A percentile compares a stretch with the other conserved stretches of the same genome.
Evolutionary conservation across 768 basidiomycete species (phyloP).

Genomic region (Goffeauzyma gilvescens): DNA sequence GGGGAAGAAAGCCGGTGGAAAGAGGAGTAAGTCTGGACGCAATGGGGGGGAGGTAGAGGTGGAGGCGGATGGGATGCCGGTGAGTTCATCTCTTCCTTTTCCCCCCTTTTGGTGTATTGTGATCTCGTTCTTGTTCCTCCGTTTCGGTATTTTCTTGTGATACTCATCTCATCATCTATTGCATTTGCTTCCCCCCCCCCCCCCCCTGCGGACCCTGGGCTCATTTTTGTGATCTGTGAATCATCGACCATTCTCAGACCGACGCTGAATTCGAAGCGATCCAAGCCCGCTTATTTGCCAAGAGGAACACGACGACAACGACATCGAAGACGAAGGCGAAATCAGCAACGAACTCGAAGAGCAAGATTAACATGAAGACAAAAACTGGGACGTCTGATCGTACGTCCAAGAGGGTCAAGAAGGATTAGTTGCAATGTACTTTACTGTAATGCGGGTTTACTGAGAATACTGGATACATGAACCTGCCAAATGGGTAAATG

Average conservation of each 20-base stretch:
- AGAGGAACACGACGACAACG: conserved; percentile 9
- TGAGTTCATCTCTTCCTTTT: not conserved
- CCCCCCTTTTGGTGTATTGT: no score
- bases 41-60: conserved; percentile 40
- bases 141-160: no score
- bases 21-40: conserved; percentile 36
- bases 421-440: not conserved
- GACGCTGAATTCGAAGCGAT: conserved; percentile 24
- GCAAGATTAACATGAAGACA: not conserved
- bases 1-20: conserved; percentile 20
- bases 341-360: not conserved
- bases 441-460: not conserved
- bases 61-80: conserved; percentile 29
- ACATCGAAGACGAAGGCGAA: conserved; percentile 1
- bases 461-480: not conserved
- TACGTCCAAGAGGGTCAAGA: not conserved
- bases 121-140: no score
- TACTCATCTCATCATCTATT: no score
- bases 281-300: conserved; percentile 19
- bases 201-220: no score
- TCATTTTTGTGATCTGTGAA: conserved; percentile 1
- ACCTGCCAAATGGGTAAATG: not conserved
- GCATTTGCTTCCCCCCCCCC: no score
- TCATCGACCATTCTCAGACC: no score
- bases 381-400: not conserved